Evolutionary conservation across 768 basidiomycete genomes (phyloP).

Genomic region (Termitomyces titanicus): DNA sequence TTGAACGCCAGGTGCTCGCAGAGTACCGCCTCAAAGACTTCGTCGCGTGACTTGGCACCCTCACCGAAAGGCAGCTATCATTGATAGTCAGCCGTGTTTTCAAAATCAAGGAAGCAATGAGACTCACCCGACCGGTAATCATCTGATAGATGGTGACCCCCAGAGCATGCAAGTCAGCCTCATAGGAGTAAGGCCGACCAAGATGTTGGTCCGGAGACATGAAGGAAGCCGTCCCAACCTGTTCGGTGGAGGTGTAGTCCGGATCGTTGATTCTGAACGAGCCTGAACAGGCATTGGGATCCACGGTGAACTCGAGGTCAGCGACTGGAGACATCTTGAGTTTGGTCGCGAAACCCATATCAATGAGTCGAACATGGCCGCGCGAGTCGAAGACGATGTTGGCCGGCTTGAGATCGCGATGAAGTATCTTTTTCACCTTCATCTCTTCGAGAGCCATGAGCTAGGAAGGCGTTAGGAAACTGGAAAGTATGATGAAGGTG

Average conservation of each 20-base stretch:
- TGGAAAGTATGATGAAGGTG: not conserved
- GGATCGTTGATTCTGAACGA: not conserved
- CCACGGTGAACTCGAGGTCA: not conserved
- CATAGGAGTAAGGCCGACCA: constrained; percentile 6
- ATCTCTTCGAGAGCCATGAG: constrained; percentile 28
- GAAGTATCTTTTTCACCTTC: not conserved
- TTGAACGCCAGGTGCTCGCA: constrained; percentile 1
- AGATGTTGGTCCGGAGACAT: constrained; percentile 4
- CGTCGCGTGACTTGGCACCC: not conserved
- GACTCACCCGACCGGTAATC: constrained; percentile 4
- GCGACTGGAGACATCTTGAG: not conserved
- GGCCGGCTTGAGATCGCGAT: constrained; percentile 12
- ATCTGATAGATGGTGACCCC: constrained; percentile 10
- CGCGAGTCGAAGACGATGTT: constrained; percentile 4
- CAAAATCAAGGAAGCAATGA: not conserved
- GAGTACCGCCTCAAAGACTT: not conserved
- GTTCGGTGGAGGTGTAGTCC: not conserved
- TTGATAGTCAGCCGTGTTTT: not conserved
- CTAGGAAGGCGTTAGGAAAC: constrained; percentile 24
- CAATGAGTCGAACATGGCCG: constrained; percentile 8
- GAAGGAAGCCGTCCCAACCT: constrained; percentile 5
- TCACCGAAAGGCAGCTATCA: constrained; percentile 11
- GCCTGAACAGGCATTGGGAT: not conserved
- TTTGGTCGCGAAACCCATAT: constrained; percentile 7
- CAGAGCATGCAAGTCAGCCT: constrained; percentile 5